These are phyloP conservation scores for Rhodomyrtus psidioides DNA, from an alignment of 441 rosid genomes.

Conservation along the genomic window DNA sequence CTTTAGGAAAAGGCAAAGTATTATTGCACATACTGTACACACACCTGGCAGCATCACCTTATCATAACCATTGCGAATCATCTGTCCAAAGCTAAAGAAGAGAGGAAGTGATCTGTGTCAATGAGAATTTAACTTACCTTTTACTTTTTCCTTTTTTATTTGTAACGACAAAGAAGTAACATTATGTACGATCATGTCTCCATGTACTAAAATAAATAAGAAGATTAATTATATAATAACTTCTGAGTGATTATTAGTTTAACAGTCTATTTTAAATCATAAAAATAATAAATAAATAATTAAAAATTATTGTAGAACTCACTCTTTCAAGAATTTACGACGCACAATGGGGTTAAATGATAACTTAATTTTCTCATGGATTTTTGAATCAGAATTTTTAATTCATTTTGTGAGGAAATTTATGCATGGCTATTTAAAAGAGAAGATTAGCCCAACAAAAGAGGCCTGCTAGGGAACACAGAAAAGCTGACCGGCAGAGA, in stretches of 20 bases:
- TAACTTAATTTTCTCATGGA: neutral
- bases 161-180: neutral
- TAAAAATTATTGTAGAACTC: too few relatives aligned
- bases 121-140: neutral
- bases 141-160: neutral
- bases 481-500: neutral
- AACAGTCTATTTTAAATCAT: too few relatives aligned
- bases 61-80: neutral
- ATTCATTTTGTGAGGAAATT: neutral
- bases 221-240: too few relatives aligned
- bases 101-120: neutral
- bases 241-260: too few relatives aligned
- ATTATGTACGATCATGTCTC: neutral
- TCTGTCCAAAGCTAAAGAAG: neutral
- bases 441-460: neutral
- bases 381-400: neutral
- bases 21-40: neutral
- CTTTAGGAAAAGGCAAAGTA: neutral
- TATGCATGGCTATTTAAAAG: neutral
- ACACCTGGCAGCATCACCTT: neutral
- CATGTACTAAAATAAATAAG: neutral
- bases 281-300: too few relatives aligned
- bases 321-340: too few relatives aligned
- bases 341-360: neutral
- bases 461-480: neutral